Evolutionary conservation across 2,329 filamentous ascomycete species (phyloP), one percentile per base, ranked within the genome.

Genomic region (Talaromyces atroroseus): DNA sequence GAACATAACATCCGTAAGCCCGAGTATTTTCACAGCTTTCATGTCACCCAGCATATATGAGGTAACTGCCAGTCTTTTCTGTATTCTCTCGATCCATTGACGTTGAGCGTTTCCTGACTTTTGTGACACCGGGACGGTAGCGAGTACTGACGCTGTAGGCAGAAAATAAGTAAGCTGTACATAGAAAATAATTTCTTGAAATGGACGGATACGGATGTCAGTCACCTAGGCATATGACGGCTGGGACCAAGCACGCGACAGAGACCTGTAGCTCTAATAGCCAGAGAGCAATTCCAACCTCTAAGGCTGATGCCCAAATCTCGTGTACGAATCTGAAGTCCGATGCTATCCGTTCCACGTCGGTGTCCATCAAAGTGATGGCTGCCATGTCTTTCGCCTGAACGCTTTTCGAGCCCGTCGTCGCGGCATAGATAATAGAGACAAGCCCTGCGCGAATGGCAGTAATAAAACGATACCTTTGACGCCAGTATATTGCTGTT

Each of bases 1-100:
- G 52, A 70, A 68, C 7, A 78, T 59, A 3, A 70, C 70, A 11
- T 73, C 65, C 23, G 71, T 74, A 4, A 82, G 64, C 0, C 79
- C 79, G 0, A 76, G 70, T 52, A 81, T 74, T 59, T 80, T 81
- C 55, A 81, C 70, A n/a, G 74, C 75, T 61, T 80, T 81, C 60
- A 74, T 49, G 63, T 69, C 54, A 66, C 59, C 24, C 69, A 66
- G 23, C 66, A 74, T 47, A 65, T 68, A 66, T 34, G 50, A 42
- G 23, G 16, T 38, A 20, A 45, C 42, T 12, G 54, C 40, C 7
- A 56, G 5, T 29, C 54, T 26, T 18, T 56, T 52, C 21, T 56
- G 20, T 16, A 52, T 44, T 18, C 38, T 14, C 8, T 56, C 49
- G 20, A 46, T 40, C 54, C 54, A 56, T 14, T 45, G 7, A 3